phyloP scores from a whole-genome alignment of 2,329 filamentous ascomycete genomes.

The Xylogone sp. region DNA sequence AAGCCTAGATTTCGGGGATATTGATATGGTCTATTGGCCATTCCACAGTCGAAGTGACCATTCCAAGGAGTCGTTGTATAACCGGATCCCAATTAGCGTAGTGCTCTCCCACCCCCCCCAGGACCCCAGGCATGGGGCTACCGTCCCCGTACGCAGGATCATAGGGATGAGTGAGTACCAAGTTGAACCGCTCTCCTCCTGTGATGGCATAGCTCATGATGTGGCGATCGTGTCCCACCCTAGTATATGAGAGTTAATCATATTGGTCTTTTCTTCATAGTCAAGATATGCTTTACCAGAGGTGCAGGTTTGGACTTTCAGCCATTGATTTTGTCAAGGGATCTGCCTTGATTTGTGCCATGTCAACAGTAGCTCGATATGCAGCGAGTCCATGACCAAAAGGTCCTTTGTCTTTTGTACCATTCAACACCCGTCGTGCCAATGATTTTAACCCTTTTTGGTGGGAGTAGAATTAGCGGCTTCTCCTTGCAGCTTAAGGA shows the following conservation, averaged over 20 bases:
- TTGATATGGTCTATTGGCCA: background rate
- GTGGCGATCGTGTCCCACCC: constrained; percentile 38
- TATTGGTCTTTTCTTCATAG: background rate
- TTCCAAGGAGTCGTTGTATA: constrained; percentile 26
- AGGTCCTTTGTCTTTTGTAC: background rate
- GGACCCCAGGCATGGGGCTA: background rate
- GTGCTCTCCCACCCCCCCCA: constrained; percentile 54
- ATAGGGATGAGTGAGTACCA: constrained; percentile 53
- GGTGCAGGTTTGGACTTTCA: background rate
- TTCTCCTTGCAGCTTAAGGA: background rate
- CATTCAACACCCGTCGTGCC: background rate
- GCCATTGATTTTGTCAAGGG: background rate
- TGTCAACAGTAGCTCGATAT: background rate
- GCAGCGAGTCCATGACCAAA: background rate
- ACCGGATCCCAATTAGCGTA: constrained; percentile 62
- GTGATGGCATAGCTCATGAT: constrained; percentile 58
- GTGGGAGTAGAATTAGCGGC: background rate
- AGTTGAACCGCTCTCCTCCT: constrained; percentile 55
- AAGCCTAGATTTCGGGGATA: constrained; percentile 30
- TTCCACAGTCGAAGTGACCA: background rate
- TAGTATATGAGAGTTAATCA: background rate
- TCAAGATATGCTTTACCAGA: background rate
- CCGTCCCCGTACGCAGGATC: constrained; percentile 18
- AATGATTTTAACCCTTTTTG: background rate
- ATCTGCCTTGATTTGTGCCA: background rate